Evolutionary conservation across 176 grass and related monocot genomes (phyloP).

Genomic region (Avena insularis): DNA sequence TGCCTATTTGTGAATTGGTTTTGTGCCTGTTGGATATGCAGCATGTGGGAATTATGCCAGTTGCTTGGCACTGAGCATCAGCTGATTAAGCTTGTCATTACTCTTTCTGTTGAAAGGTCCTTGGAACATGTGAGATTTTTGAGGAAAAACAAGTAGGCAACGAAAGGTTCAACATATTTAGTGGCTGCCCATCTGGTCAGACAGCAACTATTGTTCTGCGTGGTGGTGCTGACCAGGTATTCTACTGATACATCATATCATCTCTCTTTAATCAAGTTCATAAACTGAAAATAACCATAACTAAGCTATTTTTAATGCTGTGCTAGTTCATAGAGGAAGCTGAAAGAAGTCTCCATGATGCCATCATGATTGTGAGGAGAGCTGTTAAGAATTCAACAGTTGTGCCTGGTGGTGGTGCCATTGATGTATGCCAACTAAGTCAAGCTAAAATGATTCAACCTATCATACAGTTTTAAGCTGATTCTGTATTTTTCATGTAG

Average conservation of each 20-base stretch:
- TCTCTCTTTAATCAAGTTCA: neutral
- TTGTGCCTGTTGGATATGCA: neutral
- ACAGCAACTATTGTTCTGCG: constrained; percentile 95
- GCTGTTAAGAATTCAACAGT: constrained; percentile 97
- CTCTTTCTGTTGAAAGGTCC: constrained; percentile 61
- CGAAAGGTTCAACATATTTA: constrained; percentile 97
- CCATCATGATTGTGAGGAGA: constrained; percentile 99
- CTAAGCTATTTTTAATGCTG: constrained; percentile 30
- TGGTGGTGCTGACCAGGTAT: constrained; percentile 92
- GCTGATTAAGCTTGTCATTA: constrained; percentile 23
- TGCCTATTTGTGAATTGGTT: neutral
- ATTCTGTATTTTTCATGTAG: constrained; percentile 50
- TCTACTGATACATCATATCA: constrained; percentile 19
- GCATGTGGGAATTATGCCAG: neutral
- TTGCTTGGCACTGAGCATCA: neutral
- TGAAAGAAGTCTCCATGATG: constrained; percentile 95
- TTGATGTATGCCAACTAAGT: constrained; percentile 68
- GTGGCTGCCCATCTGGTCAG: constrained; percentile 82
- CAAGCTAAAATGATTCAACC: constrained; percentile 2
- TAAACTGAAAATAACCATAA: neutral
- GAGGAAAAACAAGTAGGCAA: constrained; percentile 97
- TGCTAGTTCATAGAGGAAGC: constrained; percentile 97
- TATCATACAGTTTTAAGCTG: neutral
- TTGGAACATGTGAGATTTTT: constrained; percentile 91
- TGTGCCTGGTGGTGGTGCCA: constrained; percentile 90